phyloP scores from a whole-genome alignment of 805 yeast genomes.

The Kodamaea hsintzibuensis region DNA sequence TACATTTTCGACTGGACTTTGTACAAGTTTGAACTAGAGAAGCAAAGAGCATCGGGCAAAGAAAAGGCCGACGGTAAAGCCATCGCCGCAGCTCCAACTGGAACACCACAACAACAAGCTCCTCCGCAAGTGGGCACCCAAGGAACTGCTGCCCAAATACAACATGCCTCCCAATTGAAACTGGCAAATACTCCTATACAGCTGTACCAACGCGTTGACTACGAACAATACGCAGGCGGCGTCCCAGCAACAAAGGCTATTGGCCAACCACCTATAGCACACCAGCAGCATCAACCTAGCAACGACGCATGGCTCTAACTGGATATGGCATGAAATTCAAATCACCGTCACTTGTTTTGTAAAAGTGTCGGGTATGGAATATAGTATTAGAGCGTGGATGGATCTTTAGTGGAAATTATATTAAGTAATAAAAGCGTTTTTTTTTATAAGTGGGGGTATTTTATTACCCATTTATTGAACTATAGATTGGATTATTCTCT shows the following conservation, averaged over 20 bases:
- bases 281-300: slow-evolving; percentile 31
- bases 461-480: background rate
- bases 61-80: slow-evolving; percentile 8
- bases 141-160: background rate
- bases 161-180: background rate
- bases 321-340: background rate
- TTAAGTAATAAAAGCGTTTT: background rate
- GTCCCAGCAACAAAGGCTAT: background rate
- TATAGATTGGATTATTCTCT: background rate
- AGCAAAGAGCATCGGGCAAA: slow-evolving; percentile 40
- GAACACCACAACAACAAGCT: slow-evolving; percentile 4
- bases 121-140: background rate
- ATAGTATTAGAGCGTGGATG: background rate
- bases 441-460: background rate
- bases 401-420: background rate
- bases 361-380: background rate
- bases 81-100: slow-evolving; percentile 13
- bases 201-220: slow-evolving; percentile 9
- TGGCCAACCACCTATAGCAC: slow-evolving; percentile 6
- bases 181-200: background rate
- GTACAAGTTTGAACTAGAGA: slow-evolving; percentile 67
- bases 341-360: too few relatives aligned
- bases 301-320: slow-evolving; percentile 15
- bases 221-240: slow-evolving; percentile 3
- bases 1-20: slow-evolving; percentile 97